These are phyloP conservation scores for Fragaria nilgerrensis DNA, from an alignment of 306 rosid genomes.

Conservation along the genomic window DNA sequence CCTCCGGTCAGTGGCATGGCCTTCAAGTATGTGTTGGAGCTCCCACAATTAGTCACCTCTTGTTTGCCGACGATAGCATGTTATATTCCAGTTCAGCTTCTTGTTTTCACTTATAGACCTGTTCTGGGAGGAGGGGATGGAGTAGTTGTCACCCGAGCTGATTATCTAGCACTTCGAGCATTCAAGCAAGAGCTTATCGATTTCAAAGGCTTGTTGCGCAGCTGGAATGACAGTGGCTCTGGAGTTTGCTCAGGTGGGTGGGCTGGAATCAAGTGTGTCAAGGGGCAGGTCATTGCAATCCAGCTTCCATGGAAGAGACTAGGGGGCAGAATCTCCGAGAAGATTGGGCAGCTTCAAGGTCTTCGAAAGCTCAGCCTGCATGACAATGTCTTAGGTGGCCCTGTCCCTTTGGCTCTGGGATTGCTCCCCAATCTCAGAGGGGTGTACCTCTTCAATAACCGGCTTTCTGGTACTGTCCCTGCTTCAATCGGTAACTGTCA, in stretches of 20 bases:
- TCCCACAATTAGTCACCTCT: too few relatives aligned
- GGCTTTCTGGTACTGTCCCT: constrained; percentile 79
- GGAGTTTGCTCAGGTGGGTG: constrained; percentile 91
- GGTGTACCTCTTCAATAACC: constrained; percentile 82
- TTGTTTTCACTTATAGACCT: constrained; percentile 22
- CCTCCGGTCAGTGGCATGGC: too few relatives aligned
- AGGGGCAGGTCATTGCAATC: constrained; percentile 81
- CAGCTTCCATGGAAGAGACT: constrained; percentile 95
- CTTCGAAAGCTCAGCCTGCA: constrained; percentile 82
- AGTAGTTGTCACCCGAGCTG: constrained; percentile 49
- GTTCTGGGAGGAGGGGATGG: constrained; percentile 63
- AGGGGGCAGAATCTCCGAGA: constrained; percentile 73
- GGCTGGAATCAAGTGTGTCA: constrained; percentile 88
- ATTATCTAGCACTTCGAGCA: constrained; percentile 66
- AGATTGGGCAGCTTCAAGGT: constrained; percentile 69
- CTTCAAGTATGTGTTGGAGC: too few relatives aligned
- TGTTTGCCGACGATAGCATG: too few relatives aligned
- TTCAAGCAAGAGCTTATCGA: constrained; percentile 62
- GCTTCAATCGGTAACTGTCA: constrained; percentile 70
- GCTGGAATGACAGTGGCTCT: constrained; percentile 78
- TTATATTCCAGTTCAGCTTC: constrained; percentile 16
- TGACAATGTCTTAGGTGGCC: constrained; percentile 60
- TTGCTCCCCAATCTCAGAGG: constrained; percentile 82
- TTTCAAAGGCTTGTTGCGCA: constrained; percentile 54
- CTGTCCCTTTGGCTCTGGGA: constrained; percentile 66